phyloP scores from a whole-genome alignment of 345 rosid species.

The Psidium friedrichsthalianum region DNA sequence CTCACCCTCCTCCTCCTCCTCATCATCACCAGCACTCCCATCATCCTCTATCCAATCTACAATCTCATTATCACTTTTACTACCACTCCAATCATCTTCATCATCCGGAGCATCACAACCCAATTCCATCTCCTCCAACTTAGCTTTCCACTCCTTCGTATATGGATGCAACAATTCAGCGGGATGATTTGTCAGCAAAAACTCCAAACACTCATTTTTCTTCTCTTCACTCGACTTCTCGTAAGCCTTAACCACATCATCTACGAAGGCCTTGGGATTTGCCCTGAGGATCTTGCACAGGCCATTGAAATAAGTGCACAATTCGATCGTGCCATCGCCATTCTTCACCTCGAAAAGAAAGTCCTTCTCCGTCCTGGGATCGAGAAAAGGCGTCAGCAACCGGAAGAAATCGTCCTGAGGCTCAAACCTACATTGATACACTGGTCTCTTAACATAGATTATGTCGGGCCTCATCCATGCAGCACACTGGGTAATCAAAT shows the following conservation, averaged over 20 bases:
- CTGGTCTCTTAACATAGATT: constrained; percentile 82
- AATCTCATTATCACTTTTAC: constrained; percentile 8
- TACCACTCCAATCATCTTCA: constrained; percentile 40
- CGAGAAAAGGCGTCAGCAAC: constrained; percentile 43
- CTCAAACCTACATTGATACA: constrained; percentile 86
- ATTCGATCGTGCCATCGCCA: constrained; percentile 54
- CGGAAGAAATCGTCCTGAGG: constrained; percentile 69
- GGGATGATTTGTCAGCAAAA: constrained; percentile 70
- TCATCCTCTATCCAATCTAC: constrained; percentile 23
- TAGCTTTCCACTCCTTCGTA: constrained; percentile 89
- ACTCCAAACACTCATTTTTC: constrained; percentile 61
- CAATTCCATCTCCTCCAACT: constrained; percentile 88
- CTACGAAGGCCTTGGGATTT: constrained; percentile 74
- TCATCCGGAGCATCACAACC: constrained; percentile 98
- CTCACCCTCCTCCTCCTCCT: constrained; percentile 14
- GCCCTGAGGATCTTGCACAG: constrained; percentile 83
- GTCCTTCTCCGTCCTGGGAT: constrained; percentile 59
- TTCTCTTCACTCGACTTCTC: constrained; percentile 71
- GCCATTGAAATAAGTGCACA: constrained; percentile 68
- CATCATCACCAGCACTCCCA: constrained; percentile 16
- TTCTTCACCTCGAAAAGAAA: constrained; percentile 46
- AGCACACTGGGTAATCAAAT: constrained; percentile 59
- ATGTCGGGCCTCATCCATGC: constrained; percentile 97
- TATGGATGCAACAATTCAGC: constrained; percentile 71
- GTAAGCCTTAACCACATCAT: constrained; percentile 83